These are phyloP conservation scores for Fusarium tanahbumbuense DNA, from an alignment of 2,329 filamentous ascomycete species.

Conservation along the genomic window DNA sequence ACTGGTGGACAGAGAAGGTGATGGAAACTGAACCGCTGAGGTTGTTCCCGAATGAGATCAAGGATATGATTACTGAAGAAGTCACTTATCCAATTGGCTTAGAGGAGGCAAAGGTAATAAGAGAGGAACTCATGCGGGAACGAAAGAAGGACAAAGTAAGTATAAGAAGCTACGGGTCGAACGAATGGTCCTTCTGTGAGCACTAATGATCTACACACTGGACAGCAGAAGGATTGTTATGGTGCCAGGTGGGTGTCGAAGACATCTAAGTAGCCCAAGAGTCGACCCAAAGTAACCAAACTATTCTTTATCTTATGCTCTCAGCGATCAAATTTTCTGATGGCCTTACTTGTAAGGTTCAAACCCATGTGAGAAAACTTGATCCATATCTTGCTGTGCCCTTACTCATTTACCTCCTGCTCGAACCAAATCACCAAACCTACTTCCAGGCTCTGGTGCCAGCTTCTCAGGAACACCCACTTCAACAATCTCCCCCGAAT, in stretches of 20 bases:
- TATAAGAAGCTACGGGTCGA: too few relatives aligned
- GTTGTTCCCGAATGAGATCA: neutral
- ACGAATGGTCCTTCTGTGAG: constrained; percentile 2
- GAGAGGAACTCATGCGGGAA: neutral
- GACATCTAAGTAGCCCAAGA: too few relatives aligned
- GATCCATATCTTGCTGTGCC: neutral
- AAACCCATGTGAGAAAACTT: too few relatives aligned
- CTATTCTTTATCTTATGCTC: too few relatives aligned
- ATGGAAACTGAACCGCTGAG: neutral
- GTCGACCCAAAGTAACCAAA: too few relatives aligned
- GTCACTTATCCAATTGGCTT: neutral
- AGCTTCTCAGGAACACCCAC: constrained; percentile 39
- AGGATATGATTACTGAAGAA: neutral
- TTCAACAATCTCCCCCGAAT: constrained; percentile 60
- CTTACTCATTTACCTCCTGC: neutral
- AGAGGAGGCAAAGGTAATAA: neutral
- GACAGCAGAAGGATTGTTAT: too few relatives aligned
- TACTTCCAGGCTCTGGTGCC: constrained; percentile 38
- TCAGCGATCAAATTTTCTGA: too few relatives aligned
- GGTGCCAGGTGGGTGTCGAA: too few relatives aligned
- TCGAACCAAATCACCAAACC: constrained; percentile 45
- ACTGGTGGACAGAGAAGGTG: neutral
- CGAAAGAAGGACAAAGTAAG: too few relatives aligned
- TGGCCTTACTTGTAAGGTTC: too few relatives aligned
- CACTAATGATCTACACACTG: neutral